Evolutionary conservation across 75 land plant species (phyloP).

Genomic region (Pinus taeda): DNA sequence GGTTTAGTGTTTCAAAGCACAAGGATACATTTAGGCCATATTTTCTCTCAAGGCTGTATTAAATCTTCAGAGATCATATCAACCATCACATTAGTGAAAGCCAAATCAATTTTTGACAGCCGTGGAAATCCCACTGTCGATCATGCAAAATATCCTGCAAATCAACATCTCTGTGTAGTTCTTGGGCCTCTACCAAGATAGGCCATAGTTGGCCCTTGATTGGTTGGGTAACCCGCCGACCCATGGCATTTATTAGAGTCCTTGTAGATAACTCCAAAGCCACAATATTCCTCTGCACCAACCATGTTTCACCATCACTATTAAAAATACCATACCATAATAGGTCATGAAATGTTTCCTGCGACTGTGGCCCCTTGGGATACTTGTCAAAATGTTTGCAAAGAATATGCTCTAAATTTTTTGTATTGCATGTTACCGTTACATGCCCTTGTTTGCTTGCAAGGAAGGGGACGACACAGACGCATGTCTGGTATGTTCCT

Average conservation of each 20-base stretch:
- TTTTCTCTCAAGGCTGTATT: no score
- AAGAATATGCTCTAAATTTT: constrained; percentile 66
- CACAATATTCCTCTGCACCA: constrained; percentile 72
- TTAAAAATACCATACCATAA: constrained; percentile 84
- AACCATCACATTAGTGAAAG: no score
- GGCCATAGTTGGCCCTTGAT: constrained; percentile 43
- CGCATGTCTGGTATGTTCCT: constrained; percentile 71
- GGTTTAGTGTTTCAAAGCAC: no score
- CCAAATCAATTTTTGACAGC: no score
- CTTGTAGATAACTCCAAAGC: constrained; percentile 79
- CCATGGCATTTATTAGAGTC: constrained; percentile 65
- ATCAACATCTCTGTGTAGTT: constrained; percentile 33
- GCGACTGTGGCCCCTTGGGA: constrained; percentile 59
- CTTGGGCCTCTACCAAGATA: constrained; percentile 32
- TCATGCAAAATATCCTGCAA: constrained; percentile 35
- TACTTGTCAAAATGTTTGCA: constrained; percentile 58
- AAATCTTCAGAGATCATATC: no score
- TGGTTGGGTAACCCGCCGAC: constrained; percentile 45
- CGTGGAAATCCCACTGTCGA: no score
- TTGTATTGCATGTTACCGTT: constrained; percentile 58
- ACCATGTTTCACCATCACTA: constrained; percentile 71
- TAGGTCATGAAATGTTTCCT: constrained; percentile 55
- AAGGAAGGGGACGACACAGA: constrained; percentile 36
- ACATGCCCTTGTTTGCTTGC: constrained; percentile 47
- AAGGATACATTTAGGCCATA: no score